Conservation (phyloP, 176 grass and related monocot species). For the Eragrostis nindensis region DNA sequence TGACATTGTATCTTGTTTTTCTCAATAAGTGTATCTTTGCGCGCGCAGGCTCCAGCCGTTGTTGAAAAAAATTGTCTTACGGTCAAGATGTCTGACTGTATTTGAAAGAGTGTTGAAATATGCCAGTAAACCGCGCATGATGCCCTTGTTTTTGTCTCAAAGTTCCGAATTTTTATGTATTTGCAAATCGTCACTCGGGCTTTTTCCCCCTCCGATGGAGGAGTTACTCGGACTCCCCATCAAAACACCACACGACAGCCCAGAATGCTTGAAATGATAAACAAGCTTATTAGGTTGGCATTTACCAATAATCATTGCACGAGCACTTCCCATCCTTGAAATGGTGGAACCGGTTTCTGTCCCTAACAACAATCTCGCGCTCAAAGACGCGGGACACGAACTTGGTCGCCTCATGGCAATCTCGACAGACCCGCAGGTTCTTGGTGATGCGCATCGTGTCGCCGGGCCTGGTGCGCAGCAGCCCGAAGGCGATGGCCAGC, state of each 20-base stretch:
- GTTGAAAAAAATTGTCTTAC: no score
- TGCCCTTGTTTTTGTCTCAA: no score
- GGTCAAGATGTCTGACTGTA: no score
- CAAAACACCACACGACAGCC: not conserved
- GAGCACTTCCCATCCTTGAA: constrained; percentile 74
- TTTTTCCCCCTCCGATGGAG: no score
- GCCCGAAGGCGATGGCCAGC: constrained; percentile 78
- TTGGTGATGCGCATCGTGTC: constrained; percentile 64
- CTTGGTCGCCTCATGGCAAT: constrained; percentile 72
- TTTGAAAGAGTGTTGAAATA: no score
- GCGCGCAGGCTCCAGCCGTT: no score
- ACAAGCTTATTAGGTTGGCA: not conserved
- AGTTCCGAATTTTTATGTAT: no score
- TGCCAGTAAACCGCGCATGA: no score
- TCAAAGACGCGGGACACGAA: constrained; percentile 63
- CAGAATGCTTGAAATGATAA: not conserved
- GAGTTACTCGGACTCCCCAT: not conserved
- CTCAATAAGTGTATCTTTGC: no score
- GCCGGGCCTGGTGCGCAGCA: constrained; percentile 50
- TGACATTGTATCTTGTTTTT: no score
- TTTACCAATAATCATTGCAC: constrained; percentile 87
- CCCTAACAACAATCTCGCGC: constrained; percentile 73
- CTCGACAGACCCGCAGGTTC: constrained; percentile 74
- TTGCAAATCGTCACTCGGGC: no score
- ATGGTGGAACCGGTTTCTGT: constrained; percentile 84